phyloP scores from a whole-genome alignment of 139 green algal species.

The Chlorella sp. region DNA sequence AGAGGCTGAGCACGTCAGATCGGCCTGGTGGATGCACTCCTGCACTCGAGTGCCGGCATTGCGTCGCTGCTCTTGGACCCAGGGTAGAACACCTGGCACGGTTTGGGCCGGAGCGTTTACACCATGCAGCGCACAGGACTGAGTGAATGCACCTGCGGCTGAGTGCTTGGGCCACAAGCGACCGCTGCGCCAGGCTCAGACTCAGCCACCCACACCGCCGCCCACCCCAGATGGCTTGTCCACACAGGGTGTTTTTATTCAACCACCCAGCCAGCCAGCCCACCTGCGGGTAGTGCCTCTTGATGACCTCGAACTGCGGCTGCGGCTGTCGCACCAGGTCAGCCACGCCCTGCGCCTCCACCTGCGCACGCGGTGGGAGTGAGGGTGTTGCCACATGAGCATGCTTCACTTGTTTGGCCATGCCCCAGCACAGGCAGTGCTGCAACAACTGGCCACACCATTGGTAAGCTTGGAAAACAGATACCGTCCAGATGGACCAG shows the following conservation, averaged over 20 bases:
- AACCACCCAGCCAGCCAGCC: no score
- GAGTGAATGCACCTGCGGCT: not conserved
- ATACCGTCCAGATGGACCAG: no score
- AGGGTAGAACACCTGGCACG: constrained; percentile 26
- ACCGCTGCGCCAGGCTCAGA: not conserved
- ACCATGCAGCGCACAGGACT: not conserved
- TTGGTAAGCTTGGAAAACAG: no score
- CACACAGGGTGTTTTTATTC: no score
- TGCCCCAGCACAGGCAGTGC: not conserved
- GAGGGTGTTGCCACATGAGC: not conserved
- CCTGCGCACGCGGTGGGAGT: not conserved
- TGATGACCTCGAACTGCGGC: constrained; percentile 23
- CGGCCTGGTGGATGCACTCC: no score
- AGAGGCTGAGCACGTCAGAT: no score
- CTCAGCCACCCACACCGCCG: not conserved
- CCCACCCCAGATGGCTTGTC: no score
- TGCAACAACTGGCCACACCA: not conserved
- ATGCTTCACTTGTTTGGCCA: not conserved
- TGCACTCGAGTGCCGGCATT: constrained; percentile 22
- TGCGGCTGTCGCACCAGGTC: constrained; percentile 24
- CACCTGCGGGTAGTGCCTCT: constrained; percentile 28
- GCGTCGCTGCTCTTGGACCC: not conserved
- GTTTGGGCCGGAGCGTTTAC: not conserved
- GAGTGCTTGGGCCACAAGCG: no score
- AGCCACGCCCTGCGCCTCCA: constrained; percentile 20